Evolutionary conservation across 345 rosid species (phyloP), one percentile per base, ranked within the genome.

Genomic region (Sisymbrium irio): DNA sequence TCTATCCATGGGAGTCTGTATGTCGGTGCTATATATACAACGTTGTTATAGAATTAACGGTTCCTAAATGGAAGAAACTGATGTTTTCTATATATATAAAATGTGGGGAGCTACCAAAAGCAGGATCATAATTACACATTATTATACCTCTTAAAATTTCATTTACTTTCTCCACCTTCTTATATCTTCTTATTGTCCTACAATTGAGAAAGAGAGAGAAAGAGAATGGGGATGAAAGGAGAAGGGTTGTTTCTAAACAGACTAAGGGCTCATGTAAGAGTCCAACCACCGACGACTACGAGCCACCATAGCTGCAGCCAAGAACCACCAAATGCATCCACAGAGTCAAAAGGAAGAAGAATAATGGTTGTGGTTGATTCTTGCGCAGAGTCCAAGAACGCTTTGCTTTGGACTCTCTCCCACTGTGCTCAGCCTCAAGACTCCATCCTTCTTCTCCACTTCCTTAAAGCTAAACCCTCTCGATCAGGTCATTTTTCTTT

Each of bases 331-430:
- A 76, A 44, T 20, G 59, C 39, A 7, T 64, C 67, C 35, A 32
- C 54, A 10, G 79, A 77, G 18, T 45, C 51, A 11, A 62, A 62
- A 56, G 96, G 87, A 3, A 83, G 98, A 85, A 89, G 83, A 73
- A 83, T 94, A 39, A 84, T 89, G 90, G 88, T 89, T 40, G 95
- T 94, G 63, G 93, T 91, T 49, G 95, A 94, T 81, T 84, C 89
- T 5, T 87, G 92, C 67, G 56, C 76, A 30, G 95, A 94, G 75
- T 82, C 97, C 13, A 89, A 88, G 79, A 86, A 83, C 46, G 98
- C 97, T 77, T 15, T 94, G 2, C 97, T 87, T 32, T 94, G 98
- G 98, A 89, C 96, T 33, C 89, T 94, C 17, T 85, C 96, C 30
- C 98, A 91, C 55, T 81, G 95, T 45, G 86, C 87, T 66, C 97